Evolutionary conservation across 1,284 basidiomycete species (phyloP).

Genomic region (Tylopilus orsonianus): DNA sequence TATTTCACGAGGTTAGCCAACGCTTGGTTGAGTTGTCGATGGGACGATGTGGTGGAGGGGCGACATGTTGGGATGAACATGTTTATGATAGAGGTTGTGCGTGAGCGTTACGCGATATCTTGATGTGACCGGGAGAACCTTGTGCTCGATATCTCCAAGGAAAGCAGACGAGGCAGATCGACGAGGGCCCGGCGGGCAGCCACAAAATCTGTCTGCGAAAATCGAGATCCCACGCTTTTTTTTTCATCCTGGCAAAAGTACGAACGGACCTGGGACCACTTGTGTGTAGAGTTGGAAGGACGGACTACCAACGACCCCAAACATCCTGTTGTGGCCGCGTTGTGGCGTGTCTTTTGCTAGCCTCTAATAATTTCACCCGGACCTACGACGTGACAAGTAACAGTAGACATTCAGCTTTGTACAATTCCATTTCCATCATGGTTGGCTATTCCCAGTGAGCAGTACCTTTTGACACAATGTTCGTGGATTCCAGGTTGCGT

Average conservation of each 20-base stretch:
- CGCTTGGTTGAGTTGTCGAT: slow-evolving; percentile 1
- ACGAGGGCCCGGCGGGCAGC: too few relatives aligned
- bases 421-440: slow-evolving; percentile 41
- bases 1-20: slow-evolving; percentile 37
- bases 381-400: slow-evolving; percentile 12
- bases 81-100: slow-evolving; percentile 32
- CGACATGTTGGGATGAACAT: too few relatives aligned
- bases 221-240: slow-evolving; percentile 32
- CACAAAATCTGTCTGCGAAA: slow-evolving; percentile 6
- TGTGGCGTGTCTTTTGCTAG: slow-evolving; percentile 36
- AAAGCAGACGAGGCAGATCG: slow-evolving; percentile 37
- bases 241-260: slow-evolving; percentile 34
- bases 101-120: slow-evolving; percentile 45
- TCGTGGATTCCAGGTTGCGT: slow-evolving; percentile 9
- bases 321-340: slow-evolving; percentile 34
- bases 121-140: slow-evolving; percentile 38
- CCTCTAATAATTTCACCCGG: slow-evolving; percentile 22
- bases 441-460: slow-evolving; percentile 35
- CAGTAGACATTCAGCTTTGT: slow-evolving; percentile 41
- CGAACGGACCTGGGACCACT: slow-evolving; percentile 40
- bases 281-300: slow-evolving; percentile 38
- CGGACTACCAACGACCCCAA: slow-evolving; percentile 41
- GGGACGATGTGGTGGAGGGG: not conserved
- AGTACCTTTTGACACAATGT: slow-evolving; percentile 26
- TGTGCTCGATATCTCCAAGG: slow-evolving; percentile 42